phyloP scores from a whole-genome alignment of 2,329 filamentous ascomycete genomes.

The Podosphaera xanthii region DNA sequence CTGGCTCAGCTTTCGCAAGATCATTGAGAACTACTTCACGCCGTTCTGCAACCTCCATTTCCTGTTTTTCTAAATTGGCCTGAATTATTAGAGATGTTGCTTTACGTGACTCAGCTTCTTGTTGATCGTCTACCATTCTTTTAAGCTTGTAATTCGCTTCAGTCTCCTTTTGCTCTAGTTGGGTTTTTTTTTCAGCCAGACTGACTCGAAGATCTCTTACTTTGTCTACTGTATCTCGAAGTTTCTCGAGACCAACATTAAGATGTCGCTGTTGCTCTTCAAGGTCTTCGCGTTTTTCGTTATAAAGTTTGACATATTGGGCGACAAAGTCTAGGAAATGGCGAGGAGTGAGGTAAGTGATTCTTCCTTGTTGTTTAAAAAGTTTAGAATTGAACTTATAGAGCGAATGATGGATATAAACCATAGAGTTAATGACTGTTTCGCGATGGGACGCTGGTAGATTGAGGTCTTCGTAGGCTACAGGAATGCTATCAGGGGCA shows the following conservation, averaged over 20 bases:
- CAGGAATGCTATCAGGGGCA: constrained; percentile 75
- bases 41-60: constrained; percentile 63
- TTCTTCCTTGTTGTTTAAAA: constrained; percentile 74
- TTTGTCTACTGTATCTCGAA: constrained; percentile 91
- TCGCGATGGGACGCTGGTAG: constrained; percentile 80
- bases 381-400: constrained; percentile 75
- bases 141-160: constrained; percentile 96
- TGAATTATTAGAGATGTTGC: constrained; percentile 75
- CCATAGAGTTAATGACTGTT: constrained; percentile 91
- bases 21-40: constrained; percentile 70
- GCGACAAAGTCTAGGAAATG: constrained; percentile 97
- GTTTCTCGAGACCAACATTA: constrained; percentile 92
- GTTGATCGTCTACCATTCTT: constrained; percentile 89
- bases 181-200: constrained; percentile 79
- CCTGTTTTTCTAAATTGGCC: constrained; percentile 65
- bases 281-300: constrained; percentile 92
- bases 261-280: constrained; percentile 97
- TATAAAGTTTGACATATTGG: constrained; percentile 92
- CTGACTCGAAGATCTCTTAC: constrained; percentile 78
- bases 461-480: constrained; percentile 68
- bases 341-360: constrained; percentile 81
- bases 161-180: constrained; percentile 78
- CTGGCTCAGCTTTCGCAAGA: constrained; percentile 75
- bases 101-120: constrained; percentile 81
- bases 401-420: constrained; percentile 91